Evolutionary conservation across 805 yeast species (phyloP).

Genomic region (Clavispora vitiphila): DNA sequence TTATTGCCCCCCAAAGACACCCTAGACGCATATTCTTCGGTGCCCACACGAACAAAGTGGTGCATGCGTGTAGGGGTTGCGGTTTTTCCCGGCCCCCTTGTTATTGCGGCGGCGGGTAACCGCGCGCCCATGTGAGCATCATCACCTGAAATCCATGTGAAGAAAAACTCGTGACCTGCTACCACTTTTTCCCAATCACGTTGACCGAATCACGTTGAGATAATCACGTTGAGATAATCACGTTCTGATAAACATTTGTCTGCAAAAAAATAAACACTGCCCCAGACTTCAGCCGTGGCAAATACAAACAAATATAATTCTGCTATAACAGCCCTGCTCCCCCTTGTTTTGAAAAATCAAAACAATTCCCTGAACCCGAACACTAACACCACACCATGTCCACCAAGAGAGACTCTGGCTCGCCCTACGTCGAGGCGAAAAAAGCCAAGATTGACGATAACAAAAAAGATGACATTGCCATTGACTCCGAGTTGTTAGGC

Average conservation of each 20-base stretch:
- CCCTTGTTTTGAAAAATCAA: background rate
- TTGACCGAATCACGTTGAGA: conserved; percentile 16
- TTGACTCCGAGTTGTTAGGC: conserved; percentile 40
- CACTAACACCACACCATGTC: conserved; percentile 5
- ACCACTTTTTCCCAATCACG: conserved; percentile 15
- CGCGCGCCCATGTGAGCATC: conserved; percentile 6
- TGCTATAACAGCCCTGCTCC: too few species aligned
- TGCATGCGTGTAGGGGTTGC: background rate
- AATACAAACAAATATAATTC: too few species aligned
- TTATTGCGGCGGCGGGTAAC: conserved; percentile 14
- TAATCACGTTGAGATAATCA: conserved; percentile 14
- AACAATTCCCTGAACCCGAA: background rate
- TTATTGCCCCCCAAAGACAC: background rate
- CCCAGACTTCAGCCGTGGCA: background rate
- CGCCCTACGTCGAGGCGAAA: conserved; percentile 12
- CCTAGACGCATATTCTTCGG: background rate
- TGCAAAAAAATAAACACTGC: background rate
- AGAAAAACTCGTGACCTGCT: conserved; percentile 20
- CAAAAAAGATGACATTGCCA: conserved; percentile 24
- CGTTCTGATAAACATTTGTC: background rate
- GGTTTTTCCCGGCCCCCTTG: background rate
- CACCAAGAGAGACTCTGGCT: conserved; percentile 14
- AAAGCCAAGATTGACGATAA: conserved; percentile 11
- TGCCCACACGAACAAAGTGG: background rate
- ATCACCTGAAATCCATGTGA: conserved; percentile 31